phyloP scores from a whole-genome alignment of 2,329 filamentous ascomycete genomes.

The Byssochlamys sp. region DNA sequence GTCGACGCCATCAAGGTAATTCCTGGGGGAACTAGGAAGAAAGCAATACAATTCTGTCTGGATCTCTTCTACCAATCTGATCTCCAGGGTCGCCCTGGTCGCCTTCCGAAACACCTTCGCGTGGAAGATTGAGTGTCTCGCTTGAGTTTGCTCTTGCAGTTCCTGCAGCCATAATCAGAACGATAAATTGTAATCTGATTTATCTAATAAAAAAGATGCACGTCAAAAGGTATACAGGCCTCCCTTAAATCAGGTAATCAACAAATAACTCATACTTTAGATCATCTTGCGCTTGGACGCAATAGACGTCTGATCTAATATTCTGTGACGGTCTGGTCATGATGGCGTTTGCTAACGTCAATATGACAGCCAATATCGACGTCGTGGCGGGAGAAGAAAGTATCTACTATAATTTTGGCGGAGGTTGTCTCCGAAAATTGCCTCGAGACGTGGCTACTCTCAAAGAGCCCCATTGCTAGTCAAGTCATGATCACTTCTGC shows the following conservation, averaged over 20 bases:
- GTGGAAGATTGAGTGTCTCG: neutral
- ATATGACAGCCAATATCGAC: neutral
- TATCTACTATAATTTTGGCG: neutral
- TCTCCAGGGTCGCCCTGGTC: neutral
- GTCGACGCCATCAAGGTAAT: neutral
- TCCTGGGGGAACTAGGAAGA: neutral
- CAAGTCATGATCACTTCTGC: constrained; percentile 70
- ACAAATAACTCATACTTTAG: neutral
- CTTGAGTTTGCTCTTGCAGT: neutral
- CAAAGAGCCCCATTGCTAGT: constrained; percentile 53
- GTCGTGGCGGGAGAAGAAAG: neutral
- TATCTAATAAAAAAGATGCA: neutral
- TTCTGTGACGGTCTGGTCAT: neutral
- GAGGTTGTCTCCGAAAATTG: constrained; percentile 5
- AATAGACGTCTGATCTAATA: neutral
- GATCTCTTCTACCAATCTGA: neutral
- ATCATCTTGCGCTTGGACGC: neutral
- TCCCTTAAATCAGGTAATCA: neutral
- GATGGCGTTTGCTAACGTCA: neutral
- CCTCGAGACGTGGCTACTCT: constrained; percentile 2
- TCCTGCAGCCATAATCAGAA: neutral
- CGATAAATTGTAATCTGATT: neutral
- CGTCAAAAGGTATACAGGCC: neutral
- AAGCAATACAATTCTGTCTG: neutral
- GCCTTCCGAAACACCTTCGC: neutral